Base-by-base conservation (phyloP, 2,329 filamentous ascomycete genomes). In the Ploettnerulaceae sp. region DNA sequence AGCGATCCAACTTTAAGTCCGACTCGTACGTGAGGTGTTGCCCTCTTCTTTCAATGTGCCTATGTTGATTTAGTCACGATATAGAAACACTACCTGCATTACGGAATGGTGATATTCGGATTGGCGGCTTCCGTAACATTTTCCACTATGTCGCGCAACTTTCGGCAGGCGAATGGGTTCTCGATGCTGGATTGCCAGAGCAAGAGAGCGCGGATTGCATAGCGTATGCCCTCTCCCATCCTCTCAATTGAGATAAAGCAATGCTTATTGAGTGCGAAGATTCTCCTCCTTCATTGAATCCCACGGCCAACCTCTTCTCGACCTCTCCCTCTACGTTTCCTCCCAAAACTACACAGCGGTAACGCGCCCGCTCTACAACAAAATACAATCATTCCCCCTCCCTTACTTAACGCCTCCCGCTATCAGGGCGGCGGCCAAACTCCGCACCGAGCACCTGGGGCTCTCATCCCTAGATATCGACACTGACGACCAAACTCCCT, bases 241-340 rank as follows among this genome's bases (percentile, higher is more conserved):
- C 11, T 11, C 4, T 35, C n/a, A 33, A 18, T 18, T 20, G 20
- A 21, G 3, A 20, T 24, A 28, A 15, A 39, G n/a, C n/a, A n/a
- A n/a, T n/a, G n/a, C n/a, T n/a, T n/a, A n/a, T n/a, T n/a, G n/a
- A n/a, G n/a, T n/a, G n/a, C n/a, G n/a, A n/a, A n/a, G n/a, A 72
- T 51, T 74, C 67, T 72, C 78, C 26, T 77, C 86, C 52, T 90
- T 90, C 66, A 70, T 96, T 56, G 74, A 82, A 63, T 77, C 82
- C 20, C 81, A 84, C 48, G 87, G 84, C n/a, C 80, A 82, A 39
- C 80, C 84, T 24, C 77, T 97, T 50, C 66, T 96, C 58, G 86
- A 94, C 58, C 81, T 96, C 47, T 90, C 83, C 41, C 82, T 97
- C 57, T 97, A 94, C 66, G 85, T 93, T 53, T 93, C 89, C 24